Percentiles rank a stretch among this genome's conserved stretches.
phyloP scores from a whole-genome alignment of 352 stramenopile species.

The Phytophthora multivora region DNA sequence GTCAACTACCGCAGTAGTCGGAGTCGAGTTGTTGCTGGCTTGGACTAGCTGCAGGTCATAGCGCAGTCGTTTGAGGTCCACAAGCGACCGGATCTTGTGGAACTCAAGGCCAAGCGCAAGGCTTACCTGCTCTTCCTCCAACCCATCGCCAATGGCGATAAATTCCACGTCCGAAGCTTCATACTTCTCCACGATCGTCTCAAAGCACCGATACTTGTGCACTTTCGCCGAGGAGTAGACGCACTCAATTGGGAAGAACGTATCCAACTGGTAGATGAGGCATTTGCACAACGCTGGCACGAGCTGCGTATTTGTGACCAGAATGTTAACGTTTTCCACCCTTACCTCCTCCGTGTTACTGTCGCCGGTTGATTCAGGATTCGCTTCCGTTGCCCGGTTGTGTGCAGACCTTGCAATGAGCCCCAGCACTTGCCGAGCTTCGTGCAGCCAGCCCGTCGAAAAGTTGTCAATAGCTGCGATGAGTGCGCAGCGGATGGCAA shows the following conservation, averaged over 20 bases:
- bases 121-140: constrained; percentile 82
- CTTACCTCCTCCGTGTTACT: constrained; percentile 25
- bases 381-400: background rate
- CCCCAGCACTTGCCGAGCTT: constrained; percentile 64
- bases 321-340: constrained; percentile 71
- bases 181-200: constrained; percentile 73
- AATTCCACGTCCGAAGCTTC: constrained; percentile 57
- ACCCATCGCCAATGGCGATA: constrained; percentile 74
- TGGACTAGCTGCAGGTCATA: constrained; percentile 61
- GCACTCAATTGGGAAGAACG: constrained; percentile 74
- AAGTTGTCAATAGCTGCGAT: constrained; percentile 75
- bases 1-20: constrained; percentile 3
- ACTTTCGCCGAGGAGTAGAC: constrained; percentile 83
- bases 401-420: constrained; percentile 38
- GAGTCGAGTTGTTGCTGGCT: constrained; percentile 15
- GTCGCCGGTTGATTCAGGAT: background rate
- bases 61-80: constrained; percentile 64
- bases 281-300: constrained; percentile 84
- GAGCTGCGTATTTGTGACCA: constrained; percentile 86
- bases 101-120: constrained; percentile 69
- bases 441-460: constrained; percentile 67
- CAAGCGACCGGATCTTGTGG: constrained; percentile 71
- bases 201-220: constrained; percentile 80
- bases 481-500: constrained; percentile 66
- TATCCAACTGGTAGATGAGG: constrained; percentile 80